Base-by-base conservation (phyloP, 1,284 basidiomycete genomes). In the Microbotryum violaceum region DNA sequence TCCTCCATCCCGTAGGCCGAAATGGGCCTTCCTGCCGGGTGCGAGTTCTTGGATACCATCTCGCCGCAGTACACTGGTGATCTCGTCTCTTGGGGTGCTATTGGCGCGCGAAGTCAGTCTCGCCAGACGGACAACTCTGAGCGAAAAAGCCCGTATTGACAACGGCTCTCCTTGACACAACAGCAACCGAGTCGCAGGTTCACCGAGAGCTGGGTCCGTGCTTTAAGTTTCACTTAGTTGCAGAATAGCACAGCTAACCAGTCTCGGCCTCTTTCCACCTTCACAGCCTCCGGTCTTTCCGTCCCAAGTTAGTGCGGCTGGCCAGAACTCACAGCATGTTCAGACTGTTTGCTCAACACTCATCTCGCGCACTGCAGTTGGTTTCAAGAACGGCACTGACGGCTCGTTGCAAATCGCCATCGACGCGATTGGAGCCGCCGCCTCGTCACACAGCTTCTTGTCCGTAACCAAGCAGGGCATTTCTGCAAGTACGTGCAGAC, bases 41-140 rank as follows among this genome's bases (percentile, higher is more conserved):
- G 73, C 53, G 77, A 77, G 67, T 75, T 78, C 54, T 69, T 78
- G 56, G 91, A 91, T 72, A 88, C 88, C 14, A 89, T 89, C 68
- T 83, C 84, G 31, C 92, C 92, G 3, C 92, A 97, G 75, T 98
- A 91, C 79, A 96, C 91, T 18, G 91, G 93, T 31, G 96, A 98
- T 78, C 79, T 97, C 27, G 90, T 97, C 56, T 85, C 88, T 3
- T 98, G 94, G 94, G 94, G 94, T 58, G 94, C 94, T 4, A 97
- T 98, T 68, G 94, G 94, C 48, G 91, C 91, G 18, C 83, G 91
- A 33, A 96, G 62, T 63, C 21, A 31, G 56, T 49, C 12, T 23
- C 44, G 9, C 7, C 12, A 12, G 20, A 31, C 6, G 21, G 29
- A 47, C 12, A 2, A 12, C 25, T 18, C 12, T 18, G 20, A 7